Evolutionary conservation across 208 protist species (phyloP).

Genomic region (Leishmania aethiopica): DNA sequence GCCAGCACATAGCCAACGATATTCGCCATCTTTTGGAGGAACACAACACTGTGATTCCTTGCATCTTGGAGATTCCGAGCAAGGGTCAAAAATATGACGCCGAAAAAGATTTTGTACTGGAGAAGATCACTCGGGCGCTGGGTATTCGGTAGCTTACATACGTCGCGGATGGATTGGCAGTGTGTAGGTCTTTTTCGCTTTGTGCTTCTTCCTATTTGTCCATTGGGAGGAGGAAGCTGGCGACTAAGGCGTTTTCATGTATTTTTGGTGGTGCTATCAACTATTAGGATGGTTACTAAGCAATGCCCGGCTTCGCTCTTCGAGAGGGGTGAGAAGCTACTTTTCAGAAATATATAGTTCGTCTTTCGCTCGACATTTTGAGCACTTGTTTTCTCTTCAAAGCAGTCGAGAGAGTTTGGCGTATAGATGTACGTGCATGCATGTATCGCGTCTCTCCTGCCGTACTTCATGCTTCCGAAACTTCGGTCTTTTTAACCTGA

Average conservation of each 20-base stretch:
- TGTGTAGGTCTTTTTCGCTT: neutral
- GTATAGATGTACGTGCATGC: neutral
- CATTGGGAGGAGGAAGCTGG: neutral
- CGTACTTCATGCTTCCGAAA: neutral
- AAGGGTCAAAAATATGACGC: conserved; percentile 96
- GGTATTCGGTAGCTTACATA: conserved; percentile 48
- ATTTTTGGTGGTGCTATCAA: conserved; percentile 25
- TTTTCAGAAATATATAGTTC: neutral
- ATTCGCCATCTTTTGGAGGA: conserved; percentile 95
- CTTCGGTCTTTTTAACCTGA: neutral
- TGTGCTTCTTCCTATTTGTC: conserved; percentile 3
- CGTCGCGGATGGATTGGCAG: neutral
- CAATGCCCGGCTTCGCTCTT: neutral
- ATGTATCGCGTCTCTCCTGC: neutral
- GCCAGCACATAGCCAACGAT: conserved; percentile 96
- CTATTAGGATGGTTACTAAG: conserved; percentile 9
- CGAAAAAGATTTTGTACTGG: conserved; percentile 95
- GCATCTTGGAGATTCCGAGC: conserved; percentile 96
- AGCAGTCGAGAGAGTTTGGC: neutral
- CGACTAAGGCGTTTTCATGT: neutral
- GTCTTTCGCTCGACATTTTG: neutral
- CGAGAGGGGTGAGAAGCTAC: neutral
- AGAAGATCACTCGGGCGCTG: conserved; percentile 84
- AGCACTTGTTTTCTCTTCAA: neutral
- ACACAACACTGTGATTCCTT: conserved; percentile 91